Evolutionary conservation across 208 protist species (phyloP).

Genomic region (Strigomonas galati): DNA sequence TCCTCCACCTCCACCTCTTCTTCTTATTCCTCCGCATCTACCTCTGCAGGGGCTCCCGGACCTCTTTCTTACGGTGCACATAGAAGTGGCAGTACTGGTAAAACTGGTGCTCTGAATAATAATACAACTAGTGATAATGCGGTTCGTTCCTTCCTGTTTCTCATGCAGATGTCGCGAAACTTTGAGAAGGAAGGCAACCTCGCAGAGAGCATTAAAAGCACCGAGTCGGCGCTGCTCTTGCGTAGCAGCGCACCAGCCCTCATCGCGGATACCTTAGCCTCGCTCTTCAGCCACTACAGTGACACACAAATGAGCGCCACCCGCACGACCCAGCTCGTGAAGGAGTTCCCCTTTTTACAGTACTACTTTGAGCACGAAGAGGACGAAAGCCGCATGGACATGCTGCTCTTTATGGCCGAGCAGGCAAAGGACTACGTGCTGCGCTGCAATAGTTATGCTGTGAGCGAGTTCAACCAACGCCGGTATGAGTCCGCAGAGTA

Average conservation of each 20-base stretch:
- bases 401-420: slow-evolving; percentile 2
- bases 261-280: slow-evolving; percentile 20
- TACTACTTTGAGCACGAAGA: too few relatives aligned
- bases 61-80: too few relatives aligned
- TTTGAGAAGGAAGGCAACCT: slow-evolving; percentile 74
- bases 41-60: too few relatives aligned
- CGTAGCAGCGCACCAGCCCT: slow-evolving; percentile 30
- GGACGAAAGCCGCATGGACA: too few relatives aligned
- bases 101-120: too few relatives aligned
- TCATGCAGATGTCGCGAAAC: slow-evolving; percentile 45
- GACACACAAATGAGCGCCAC: too few relatives aligned
- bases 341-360: too few relatives aligned
- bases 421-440: slow-evolving; percentile 65
- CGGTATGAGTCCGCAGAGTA: slow-evolving; percentile 56
- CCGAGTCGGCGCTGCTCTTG: slow-evolving; percentile 70
- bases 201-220: slow-evolving; percentile 68
- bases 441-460: slow-evolving; percentile 79
- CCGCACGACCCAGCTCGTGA: too few relatives aligned
- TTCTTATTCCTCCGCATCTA: too few relatives aligned
- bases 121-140: neutral
- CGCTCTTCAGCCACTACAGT: too few relatives aligned
- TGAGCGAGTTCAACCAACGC: slow-evolving; percentile 53
- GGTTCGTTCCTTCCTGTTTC: slow-evolving; percentile 45
- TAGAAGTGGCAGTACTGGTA: slow-evolving; percentile 1
- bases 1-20: too few relatives aligned